Evolutionary conservation across 2,329 filamentous ascomycete species (phyloP), one percentile per base, ranked within the genome.

Genomic region (Cercospora berteroae): DNA sequence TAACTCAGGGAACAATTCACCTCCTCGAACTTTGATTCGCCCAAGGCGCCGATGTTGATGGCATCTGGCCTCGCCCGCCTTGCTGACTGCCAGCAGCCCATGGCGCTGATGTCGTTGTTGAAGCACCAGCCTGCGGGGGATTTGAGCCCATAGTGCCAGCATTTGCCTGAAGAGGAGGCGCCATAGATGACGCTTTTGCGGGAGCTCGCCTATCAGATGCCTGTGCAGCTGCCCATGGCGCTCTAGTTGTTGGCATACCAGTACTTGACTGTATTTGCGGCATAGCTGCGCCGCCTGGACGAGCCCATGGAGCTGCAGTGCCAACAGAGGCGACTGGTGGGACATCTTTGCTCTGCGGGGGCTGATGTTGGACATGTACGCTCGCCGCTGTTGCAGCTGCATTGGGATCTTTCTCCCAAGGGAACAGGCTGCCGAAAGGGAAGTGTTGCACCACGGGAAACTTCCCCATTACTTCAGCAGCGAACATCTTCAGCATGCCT

Each of bases 401-500:
- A 8, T 75, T 71, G 0, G 82, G 79, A 68, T 84, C 81, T n/a
- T 74, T 70, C 70, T 82, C 79, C 82, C 83, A 84, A 42, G 72
- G 70, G 70, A 84, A 84, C 10, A 85, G 74, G n/a, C 81, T 82
- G 18, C 83, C 83, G 65, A 85, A 84, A 3, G 80, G 81, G 67
- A 85, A 98, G 80, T 99, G 95, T 80, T 99, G 95, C n/a, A 99
- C 93, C 2, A 99, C 95, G 2, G 95, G 95, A 76, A 97, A 97
- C 79, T 99, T 99, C 44, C 91, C 92, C 13, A 99, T 84, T 3
- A 99, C 95, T 81, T 99, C 95, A 18, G 92, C 95, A 72, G 96
- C 93, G 82, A 94, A 99, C 95, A 99, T 99, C 81, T 98, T 99
- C 75, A 99, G 88, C 95, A 99, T 98, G 61, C 95, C 95, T 73